Evolutionary conservation across 805 yeast species (phyloP), one percentile per base, ranked within the genome.

Genomic region (Dipodascopsis tothii): DNA sequence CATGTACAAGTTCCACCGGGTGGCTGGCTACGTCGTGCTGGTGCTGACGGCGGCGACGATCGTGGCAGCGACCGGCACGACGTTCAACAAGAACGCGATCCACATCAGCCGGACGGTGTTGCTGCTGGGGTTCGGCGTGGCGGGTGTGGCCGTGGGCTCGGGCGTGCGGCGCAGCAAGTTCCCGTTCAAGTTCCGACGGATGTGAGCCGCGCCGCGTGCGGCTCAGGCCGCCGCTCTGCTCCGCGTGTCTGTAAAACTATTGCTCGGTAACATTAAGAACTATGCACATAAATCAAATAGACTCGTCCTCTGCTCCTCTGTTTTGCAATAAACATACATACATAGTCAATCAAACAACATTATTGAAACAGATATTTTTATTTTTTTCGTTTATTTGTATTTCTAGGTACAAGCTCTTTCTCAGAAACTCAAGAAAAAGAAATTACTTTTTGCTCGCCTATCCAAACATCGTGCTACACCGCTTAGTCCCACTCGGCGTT

Each of bases 1-100:
- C 28, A 33, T 52, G 44, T 59, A 59, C 51, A 57, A 55, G 46
- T 57, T 44, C 41, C 63, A 59, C 43, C 43, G 63, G n/a, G 49
- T 53, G 5, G 43, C 47, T 3, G 63, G 62, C 6, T 59, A 59
- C 36, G n/a, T 45, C n/a, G 42, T 37, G 7, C 33, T 49, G 16
- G 28, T 39, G 32, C 27, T 43, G 33, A 16, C 39, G 2, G 28
- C 43, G 25, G 18, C 33, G 3, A 41, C 53, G 0, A 20, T 35
- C 6, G 30, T 40, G 6, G 33, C 40, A 5, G 40, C 50, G 2
- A 43, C 51, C 2, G 30, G 34, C 33, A 49, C 51, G 9, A 36
- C 34, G 20, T 49, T 46, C 37, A 49, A 43, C 19, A 35, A 38
- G 20, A 46, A 28, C 35, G 34, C 38, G 5, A 43, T 49, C 28